Conservation (phyloP, 441 rosid species). For the Adansonia gregorii region DNA sequence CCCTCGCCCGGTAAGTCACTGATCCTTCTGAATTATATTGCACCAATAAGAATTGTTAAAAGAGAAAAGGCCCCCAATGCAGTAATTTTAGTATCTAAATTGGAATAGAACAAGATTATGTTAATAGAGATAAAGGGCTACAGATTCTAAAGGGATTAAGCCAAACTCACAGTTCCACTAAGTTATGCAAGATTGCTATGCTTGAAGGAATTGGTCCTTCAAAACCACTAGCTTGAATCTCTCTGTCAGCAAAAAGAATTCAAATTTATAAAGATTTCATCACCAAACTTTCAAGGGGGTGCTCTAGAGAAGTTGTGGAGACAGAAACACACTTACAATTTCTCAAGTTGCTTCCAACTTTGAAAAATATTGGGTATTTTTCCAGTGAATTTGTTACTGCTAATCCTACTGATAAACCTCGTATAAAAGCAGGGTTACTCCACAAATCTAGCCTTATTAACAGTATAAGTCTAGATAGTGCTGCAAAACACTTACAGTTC, state of each 20-base stretch:
- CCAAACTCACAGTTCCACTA: constrained; percentile 45
- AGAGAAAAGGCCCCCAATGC: neutral
- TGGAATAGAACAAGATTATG: neutral
- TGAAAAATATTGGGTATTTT: constrained; percentile 32
- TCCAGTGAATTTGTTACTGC: constrained; percentile 46
- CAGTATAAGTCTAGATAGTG: neutral
- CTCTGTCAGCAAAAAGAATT: constrained; percentile 31
- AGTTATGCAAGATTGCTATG: constrained; percentile 35
- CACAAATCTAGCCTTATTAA: neutral
- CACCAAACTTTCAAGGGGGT: neutral
- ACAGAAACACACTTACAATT: constrained; percentile 29
- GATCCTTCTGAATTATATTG: constrained; percentile 40
- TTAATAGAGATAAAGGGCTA: neutral
- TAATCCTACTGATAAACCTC: constrained; percentile 41
- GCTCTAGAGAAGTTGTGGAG: neutral
- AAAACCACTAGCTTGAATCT: constrained; percentile 52
- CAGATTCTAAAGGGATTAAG: neutral
- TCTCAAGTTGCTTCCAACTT: constrained; percentile 38
- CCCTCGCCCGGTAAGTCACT: constrained; percentile 41
- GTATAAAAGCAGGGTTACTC: neutral
- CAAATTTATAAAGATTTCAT: neutral
- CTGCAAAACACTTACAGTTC: constrained; percentile 37
- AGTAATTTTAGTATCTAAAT: neutral
- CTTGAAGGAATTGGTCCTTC: constrained; percentile 52
- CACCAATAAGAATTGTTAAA: constrained; percentile 3